Conservation (phyloP, 2,329 filamentous ascomycete species). For the Ophiostoma sp. region DNA sequence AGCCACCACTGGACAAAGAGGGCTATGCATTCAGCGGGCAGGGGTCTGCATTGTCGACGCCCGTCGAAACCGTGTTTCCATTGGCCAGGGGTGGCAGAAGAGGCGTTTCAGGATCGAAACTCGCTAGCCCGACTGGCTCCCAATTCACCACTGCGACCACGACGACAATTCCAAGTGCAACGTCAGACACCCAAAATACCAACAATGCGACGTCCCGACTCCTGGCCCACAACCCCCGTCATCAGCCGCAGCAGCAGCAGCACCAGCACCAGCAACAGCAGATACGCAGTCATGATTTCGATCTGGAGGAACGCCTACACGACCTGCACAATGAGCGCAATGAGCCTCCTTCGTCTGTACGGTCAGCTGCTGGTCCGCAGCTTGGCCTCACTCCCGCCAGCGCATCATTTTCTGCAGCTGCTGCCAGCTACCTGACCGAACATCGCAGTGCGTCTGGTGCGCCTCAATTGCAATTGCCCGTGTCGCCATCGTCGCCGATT, state of each 20-base stretch:
- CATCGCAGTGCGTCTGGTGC: constrained; percentile 5
- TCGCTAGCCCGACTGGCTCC: constrained; percentile 33
- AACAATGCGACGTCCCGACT: constrained; percentile 37
- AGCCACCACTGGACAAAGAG: constrained; percentile 32
- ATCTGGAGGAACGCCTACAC: not conserved
- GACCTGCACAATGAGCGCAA: not conserved
- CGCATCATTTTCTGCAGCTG: constrained; percentile 25
- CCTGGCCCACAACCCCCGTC: constrained; percentile 20
- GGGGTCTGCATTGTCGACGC: constrained; percentile 40
- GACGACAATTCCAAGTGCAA: constrained; percentile 40
- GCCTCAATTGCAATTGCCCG: constrained; percentile 22
- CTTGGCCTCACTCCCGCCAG: constrained; percentile 23
- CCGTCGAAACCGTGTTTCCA: constrained; percentile 38
- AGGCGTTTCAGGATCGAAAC: constrained; percentile 50
- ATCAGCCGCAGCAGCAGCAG: constrained; percentile 28
- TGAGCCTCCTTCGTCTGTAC: constrained; percentile 10
- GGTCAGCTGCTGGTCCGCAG: not conserved
- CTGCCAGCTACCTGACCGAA: constrained; percentile 15
- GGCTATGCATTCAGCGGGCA: constrained; percentile 33
- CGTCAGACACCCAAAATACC: constrained; percentile 35
- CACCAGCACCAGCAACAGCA: constrained; percentile 27
- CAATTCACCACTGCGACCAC: constrained; percentile 36
- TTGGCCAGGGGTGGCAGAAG: constrained; percentile 42
- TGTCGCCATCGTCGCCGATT: constrained; percentile 21
- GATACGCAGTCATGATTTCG: constrained; percentile 27